phyloP scores from a whole-genome alignment of 2,329 filamentous ascomycete species.

The Elsinoe batatas region DNA sequence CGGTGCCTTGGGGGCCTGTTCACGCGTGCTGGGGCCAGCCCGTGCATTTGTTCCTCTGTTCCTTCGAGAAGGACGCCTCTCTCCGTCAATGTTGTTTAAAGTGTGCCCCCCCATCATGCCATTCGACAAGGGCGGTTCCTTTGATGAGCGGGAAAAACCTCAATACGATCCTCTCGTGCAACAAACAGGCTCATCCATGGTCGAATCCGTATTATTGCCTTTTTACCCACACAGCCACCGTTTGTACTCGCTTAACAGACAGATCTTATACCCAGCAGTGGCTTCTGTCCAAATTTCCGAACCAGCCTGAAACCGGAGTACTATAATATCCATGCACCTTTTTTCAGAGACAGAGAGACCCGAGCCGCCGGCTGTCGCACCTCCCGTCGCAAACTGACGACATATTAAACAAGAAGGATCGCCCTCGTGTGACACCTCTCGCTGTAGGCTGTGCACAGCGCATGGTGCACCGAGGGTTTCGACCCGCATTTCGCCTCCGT shows the following conservation, averaged over 20 bases:
- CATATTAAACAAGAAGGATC: conserved; percentile 2
- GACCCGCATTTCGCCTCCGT: not conserved
- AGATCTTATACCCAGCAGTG: not conserved
- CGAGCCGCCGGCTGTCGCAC: not conserved
- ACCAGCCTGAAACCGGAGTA: not conserved
- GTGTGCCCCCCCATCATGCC: not conserved
- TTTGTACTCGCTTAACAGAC: too few relatives aligned
- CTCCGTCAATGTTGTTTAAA: conserved; percentile 9
- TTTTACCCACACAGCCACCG: too few relatives aligned
- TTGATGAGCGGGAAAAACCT: conserved; percentile 1
- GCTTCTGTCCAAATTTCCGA: conserved; percentile 5
- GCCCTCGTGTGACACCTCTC: conserved; percentile 1
- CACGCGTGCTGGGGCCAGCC: not conserved
- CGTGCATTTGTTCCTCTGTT: conserved; percentile 2
- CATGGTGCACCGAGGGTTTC: not conserved
- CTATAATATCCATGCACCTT: not conserved
- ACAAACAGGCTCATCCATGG: conserved; percentile 1
- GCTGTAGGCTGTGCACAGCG: not conserved
- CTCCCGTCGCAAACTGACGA: conserved; percentile 2
- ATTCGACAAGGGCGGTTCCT: not conserved
- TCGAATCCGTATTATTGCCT: not conserved
- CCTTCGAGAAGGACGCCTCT: conserved; percentile 3
- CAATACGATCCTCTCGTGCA: not conserved
- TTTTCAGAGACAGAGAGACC: not conserved
- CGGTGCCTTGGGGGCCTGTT: not conserved